Base-by-base conservation (phyloP, 257 asterid genomes). In the Rauvolfia tetraphylla region DNA sequence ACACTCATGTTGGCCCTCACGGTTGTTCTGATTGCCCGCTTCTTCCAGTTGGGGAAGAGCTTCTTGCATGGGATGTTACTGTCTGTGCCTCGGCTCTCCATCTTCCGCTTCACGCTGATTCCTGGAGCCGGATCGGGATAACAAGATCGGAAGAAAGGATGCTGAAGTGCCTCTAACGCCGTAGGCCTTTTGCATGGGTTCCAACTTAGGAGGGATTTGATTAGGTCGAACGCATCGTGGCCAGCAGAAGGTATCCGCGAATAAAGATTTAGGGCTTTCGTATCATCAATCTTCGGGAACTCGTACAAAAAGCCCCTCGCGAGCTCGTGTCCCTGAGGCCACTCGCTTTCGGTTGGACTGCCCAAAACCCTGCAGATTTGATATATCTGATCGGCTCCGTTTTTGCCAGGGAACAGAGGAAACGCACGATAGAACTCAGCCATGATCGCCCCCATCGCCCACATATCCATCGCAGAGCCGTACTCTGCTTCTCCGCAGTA, bases 381-480 rank as follows among this genome's bases (percentile, higher is more conserved):
- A 39, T 66, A 34, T 0, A 66, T 33, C 12, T 66, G 48, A 62
- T 62, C 68, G 0, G 4, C 27, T 4, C 9, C 23, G 4, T 20
- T 14, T 13, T 66, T 31, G 1, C 71, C 71, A 2, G 48, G 71
- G 36, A 66, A 66, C 25, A 66, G 22, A 2, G 71, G 23, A 29
- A 1, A 18, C 39, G 1, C 20, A 17, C 71, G 25, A 68, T 87
- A 83, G 71, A 89, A 74, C 79, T 91, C 96, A 51, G 96, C 94
- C 90, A 91, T 87, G 68, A 91, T 89, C 54, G 94, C 96, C 58
- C 96, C 96, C 92, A 91, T 85, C 1, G 96, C 96, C 96, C 96
- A 91, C 94, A 91, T 89, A 83, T 91, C 96, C 84, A 88, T 91
- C 33, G 91, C 84, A 51, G 95, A 87, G 72, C 89, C 89, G 72